Evolutionary conservation across 2,329 filamentous ascomycete genomes (phyloP), one percentile per base, ranked within the genome.

Genomic region (Diaporthe vaccinii): DNA sequence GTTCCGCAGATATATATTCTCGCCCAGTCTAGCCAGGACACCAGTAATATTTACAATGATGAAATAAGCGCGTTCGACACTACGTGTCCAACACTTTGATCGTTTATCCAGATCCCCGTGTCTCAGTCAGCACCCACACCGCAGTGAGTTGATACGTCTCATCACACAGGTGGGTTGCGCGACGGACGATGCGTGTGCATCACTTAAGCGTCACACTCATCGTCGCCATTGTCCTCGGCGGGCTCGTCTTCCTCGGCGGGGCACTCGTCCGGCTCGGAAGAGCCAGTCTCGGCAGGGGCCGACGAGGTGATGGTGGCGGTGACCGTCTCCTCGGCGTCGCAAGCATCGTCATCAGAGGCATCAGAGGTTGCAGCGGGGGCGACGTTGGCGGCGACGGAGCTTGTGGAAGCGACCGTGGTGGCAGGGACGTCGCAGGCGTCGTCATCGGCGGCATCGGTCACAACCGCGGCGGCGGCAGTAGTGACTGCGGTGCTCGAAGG

Each of bases 41-140:
- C 20, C 62, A 65, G 58, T 51, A 74, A 69, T 74, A 74, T 74
- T 59, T 74, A 74, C 72, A 74, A 44, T 44, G 53, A n/a, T 59
- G 62, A 74, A 74, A 74, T 49, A 70, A 70, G 62, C 57, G 36
- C 49, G 22, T 59, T 55, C 72, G 51, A 59, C 39, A 69, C 53
- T 34, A 44, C n/a, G 31, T 22, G n/a, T 58, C 53, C 8, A 22
- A 31, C 28, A 58, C 53, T 20, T 49, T 28, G 14, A 49, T 39
- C 58, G 28, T 55, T 65, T n/a, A 59, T 41, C 31, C 44, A 62
- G 36, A 49, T 14, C 10, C 25, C 41, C 15, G 15, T 34, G 28
- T 44, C 36, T 41, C 20, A 28, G 15, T 61, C 72, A 44, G 22
- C 59, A n/a, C 14, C 49, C 49, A 46, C 22, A 9, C 28, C 12